These are phyloP conservation scores for Eucalyptus pauciflora DNA, from an alignment of 345 rosid genomes.

Conservation along the genomic window DNA sequence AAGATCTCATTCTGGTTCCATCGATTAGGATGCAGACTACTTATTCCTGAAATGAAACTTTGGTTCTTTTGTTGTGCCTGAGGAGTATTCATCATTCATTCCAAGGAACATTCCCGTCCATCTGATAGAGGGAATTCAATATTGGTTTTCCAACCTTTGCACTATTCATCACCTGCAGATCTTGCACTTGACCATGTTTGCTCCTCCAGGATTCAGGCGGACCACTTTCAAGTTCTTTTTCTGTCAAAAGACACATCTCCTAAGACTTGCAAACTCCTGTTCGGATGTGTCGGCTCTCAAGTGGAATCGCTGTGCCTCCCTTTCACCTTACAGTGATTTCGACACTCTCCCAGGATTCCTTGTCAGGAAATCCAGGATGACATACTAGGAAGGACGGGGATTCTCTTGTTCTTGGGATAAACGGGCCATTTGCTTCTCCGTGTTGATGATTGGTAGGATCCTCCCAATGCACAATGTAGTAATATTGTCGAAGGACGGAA, in stretches of 20 bases:
- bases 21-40: background rate
- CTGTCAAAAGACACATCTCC: background rate
- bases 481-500: background rate
- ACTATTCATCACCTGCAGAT: background rate
- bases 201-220: background rate
- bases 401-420: accelerated
- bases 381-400: background rate
- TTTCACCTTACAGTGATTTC: background rate
- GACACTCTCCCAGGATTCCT: background rate
- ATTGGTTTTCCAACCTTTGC: accelerated
- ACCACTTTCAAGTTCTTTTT: background rate
- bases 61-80: background rate
- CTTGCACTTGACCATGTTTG: background rate
- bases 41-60: background rate
- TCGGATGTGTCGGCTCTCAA: background rate
- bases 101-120: background rate
- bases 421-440: accelerated
- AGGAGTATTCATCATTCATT: background rate
- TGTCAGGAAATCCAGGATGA: background rate
- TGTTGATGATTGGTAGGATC: background rate
- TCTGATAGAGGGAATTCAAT: background rate
- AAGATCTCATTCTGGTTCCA: background rate
- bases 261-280: background rate
- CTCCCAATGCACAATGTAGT: background rate
- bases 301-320: background rate